phyloP scores from a whole-genome alignment of 768 basidiomycete species.

The Termitomyces sp. region DNA sequence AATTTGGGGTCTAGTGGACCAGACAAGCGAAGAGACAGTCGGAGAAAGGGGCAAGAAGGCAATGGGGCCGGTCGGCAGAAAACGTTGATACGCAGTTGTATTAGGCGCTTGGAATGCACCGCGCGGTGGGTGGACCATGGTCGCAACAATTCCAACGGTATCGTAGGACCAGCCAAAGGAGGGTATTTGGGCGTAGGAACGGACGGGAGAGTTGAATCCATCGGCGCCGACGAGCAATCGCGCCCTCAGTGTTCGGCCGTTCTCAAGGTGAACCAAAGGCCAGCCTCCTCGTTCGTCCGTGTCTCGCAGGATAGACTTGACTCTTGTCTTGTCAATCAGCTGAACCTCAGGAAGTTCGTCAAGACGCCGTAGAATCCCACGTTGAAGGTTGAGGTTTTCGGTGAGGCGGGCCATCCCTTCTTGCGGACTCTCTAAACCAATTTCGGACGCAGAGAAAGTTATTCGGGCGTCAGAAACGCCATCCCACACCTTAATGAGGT shows the following conservation, averaged over 20 bases:
- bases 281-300: slow-evolving; percentile 54
- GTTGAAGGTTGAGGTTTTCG: slow-evolving; percentile 92
- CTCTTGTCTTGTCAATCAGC: slow-evolving; percentile 69
- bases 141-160: slow-evolving; percentile 86
- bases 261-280: slow-evolving; percentile 75
- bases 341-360: slow-evolving; percentile 44
- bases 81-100: slow-evolving; percentile 86
- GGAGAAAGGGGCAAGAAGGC: slow-evolving; percentile 88
- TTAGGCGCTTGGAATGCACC: slow-evolving; percentile 58
- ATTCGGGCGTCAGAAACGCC: slow-evolving; percentile 80
- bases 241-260: slow-evolving; percentile 58
- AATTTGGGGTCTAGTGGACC: slow-evolving; percentile 81
- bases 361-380: slow-evolving; percentile 68
- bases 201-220: slow-evolving; percentile 91
- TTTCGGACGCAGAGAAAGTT: slow-evolving; percentile 54
- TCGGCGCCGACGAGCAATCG: slow-evolving; percentile 87
- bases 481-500: slow-evolving; percentile 73
- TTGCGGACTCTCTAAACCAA: slow-evolving; percentile 23
- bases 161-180: slow-evolving; percentile 92
- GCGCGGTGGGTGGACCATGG: slow-evolving; percentile 68
- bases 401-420: slow-evolving; percentile 75
- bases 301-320: slow-evolving; percentile 60
- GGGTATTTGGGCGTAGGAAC: slow-evolving; percentile 76
- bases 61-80: slow-evolving; percentile 91
- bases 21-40: slow-evolving; percentile 82